phyloP scores from a whole-genome alignment of 805 yeast species.

The Zygotorulaspora chibaensis region DNA sequence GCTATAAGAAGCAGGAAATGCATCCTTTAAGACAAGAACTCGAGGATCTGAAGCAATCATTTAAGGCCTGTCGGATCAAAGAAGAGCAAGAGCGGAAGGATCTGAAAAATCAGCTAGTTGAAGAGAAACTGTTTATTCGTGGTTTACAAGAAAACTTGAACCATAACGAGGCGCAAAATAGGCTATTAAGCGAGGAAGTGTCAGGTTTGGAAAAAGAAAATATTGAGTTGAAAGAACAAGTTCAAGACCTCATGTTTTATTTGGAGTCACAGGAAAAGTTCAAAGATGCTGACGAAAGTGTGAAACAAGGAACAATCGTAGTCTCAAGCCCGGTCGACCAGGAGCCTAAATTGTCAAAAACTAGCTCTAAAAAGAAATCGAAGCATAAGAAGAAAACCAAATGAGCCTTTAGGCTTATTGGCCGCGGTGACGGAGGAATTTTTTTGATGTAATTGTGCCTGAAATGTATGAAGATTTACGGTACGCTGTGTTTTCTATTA shows the following conservation, averaged over 20 bases:
- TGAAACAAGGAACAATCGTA: constrained; percentile 63
- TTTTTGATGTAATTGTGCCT: no score
- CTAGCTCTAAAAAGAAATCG: constrained; percentile 9
- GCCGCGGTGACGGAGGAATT: no score
- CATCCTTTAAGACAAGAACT: constrained; percentile 16
- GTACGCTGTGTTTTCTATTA: no score
- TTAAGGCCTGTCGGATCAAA: constrained; percentile 17
- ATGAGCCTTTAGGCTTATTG: background rate
- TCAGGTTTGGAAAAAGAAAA: constrained; percentile 38
- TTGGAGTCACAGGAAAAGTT: constrained; percentile 70
- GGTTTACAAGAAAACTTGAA: constrained; percentile 48
- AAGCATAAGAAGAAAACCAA: constrained; percentile 21
- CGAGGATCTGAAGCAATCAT: constrained; percentile 17
- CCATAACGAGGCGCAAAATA: constrained; percentile 39
- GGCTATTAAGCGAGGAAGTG: constrained; percentile 30
- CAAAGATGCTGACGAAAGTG: constrained; percentile 65
- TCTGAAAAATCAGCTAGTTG: constrained; percentile 22
- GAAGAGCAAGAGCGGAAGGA: constrained; percentile 14
- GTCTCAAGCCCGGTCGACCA: constrained; percentile 29
- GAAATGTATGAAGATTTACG: background rate
- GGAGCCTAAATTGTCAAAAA: constrained; percentile 1
- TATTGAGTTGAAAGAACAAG: constrained; percentile 55
- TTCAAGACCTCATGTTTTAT: constrained; percentile 74
- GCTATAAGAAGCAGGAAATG: constrained; percentile 16
- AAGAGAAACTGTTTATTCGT: constrained; percentile 35